Percentiles rank a stretch among this genome's conserved stretches.
These are phyloP conservation scores for Choricystis sp. DNA, from an alignment of 139 green algal genomes.

Conservation along the genomic window DNA sequence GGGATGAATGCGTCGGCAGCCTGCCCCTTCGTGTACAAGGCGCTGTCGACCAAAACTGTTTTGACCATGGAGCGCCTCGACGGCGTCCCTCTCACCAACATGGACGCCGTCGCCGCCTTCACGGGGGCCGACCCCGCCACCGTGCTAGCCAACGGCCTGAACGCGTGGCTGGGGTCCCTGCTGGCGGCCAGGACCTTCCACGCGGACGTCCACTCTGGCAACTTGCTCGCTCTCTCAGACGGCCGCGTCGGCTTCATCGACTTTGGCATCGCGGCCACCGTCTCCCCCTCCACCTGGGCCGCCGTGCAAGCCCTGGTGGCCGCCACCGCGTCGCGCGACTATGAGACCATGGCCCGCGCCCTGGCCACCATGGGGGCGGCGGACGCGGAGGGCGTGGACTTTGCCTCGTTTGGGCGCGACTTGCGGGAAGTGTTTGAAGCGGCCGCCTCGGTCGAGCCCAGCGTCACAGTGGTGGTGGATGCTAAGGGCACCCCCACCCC, in stretches of 20 bases:
- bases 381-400: conserved; percentile 27
- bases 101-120: conserved; percentile 45
- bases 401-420: conserved; percentile 46
- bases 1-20: conserved; percentile 47
- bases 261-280: conserved; percentile 87
- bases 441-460: conserved; percentile 24
- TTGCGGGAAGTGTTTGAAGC: conserved; percentile 41
- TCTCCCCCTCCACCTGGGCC: conserved; percentile 48
- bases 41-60: conserved; percentile 55
- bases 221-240: conserved; percentile 75
- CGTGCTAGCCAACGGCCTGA: conserved; percentile 78
- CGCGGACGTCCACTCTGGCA: conserved; percentile 90
- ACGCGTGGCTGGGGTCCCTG: conserved; percentile 84
- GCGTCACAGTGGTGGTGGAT: conserved; percentile 20
- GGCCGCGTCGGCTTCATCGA: conserved; percentile 69
- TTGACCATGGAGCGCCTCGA: conserved; percentile 83
- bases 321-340: conserved; percentile 40
- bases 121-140: conserved; percentile 12
- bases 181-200: conserved; percentile 85
- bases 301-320: conserved; percentile 59
- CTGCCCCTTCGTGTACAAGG: conserved; percentile 58
- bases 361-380: conserved; percentile 41
- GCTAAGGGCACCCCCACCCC: conserved; percentile 8
- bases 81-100: conserved; percentile 80
- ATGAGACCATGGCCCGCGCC: conserved; percentile 56